Base-by-base conservation (phyloP, 257 asterid genomes). In the Nicotiana obtusifolia region DNA sequence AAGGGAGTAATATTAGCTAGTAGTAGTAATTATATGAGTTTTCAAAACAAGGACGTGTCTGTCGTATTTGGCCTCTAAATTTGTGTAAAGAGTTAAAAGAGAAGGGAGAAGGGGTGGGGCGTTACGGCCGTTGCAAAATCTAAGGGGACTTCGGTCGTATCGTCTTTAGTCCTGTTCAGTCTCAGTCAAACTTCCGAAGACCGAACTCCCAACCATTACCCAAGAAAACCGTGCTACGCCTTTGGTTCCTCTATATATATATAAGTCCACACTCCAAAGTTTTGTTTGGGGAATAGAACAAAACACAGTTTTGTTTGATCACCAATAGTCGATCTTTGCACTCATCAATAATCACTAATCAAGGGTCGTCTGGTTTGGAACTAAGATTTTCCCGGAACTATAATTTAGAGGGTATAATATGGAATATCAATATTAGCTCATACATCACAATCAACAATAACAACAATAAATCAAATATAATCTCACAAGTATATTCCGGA, bases 171-270 rank as follows among this genome's bases (percentile, higher is more conserved):
- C 13, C 52, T 62, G 47, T 44, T 13, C 57, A 20, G 60, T 47
- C 88, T 78, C 88, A 81, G 97, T 92, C 95, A 90, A 89, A 90
- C 88, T 85, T 77, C 31, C 41, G 49, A 41, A 41, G 49, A 41
- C 49, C 37, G 33, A 71, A 79, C 84, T 67, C 0, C 85, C 87
- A 81, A 83, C 83, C 90, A 83, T 28, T 64, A 76, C 81, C 92
- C 94, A 73, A 90, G 90, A 86, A 89, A 91, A 90, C 87, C 86
- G 90, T 88, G 93, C 84, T 80, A 15, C 61, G 53, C 82, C 37
- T 20, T 26, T 44, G 53, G 61, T 62, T 80, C 82, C 85, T 81
- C 80, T 67, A 65, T 62, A 57, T 67, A 65, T 62, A 57, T 69
- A 41, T 13, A 49, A 88, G 69, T 47, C 83, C 84, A 80, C 81